These are phyloP conservation scores for Kwoniella shandongensis DNA, from an alignment of 768 basidiomycete genomes.

Conservation along the genomic window DNA sequence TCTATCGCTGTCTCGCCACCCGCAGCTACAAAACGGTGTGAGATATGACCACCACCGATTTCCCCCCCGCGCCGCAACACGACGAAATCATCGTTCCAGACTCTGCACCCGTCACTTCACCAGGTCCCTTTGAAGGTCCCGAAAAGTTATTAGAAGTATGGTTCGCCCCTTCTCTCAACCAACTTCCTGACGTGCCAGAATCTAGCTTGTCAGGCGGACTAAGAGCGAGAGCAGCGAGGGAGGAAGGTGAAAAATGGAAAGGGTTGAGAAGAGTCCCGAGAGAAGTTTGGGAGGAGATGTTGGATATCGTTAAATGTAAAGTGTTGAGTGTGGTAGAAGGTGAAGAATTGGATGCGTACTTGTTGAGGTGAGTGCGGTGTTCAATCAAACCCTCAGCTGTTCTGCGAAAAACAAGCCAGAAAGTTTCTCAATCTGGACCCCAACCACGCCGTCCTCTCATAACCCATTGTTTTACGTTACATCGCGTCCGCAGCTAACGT, in stretches of 20 bases:
- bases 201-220: conserved; percentile 1
- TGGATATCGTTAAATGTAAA: conserved; percentile 93
- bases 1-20: too few species aligned
- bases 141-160: conserved; percentile 96
- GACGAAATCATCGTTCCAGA: too few species aligned
- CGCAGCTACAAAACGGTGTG: too few species aligned
- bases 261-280: conserved; percentile 77
- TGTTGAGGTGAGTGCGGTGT: conserved; percentile 72
- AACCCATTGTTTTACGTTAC: too few species aligned
- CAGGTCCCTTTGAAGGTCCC: conserved; percentile 60
- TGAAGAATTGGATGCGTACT: conserved; percentile 88
- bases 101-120: conserved; percentile 5
- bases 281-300: conserved; percentile 91
- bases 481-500: too few species aligned
- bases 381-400: neutral
- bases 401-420: too few species aligned
- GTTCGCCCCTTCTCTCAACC: conserved; percentile 78
- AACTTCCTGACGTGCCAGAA: conserved; percentile 56
- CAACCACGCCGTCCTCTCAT: too few species aligned
- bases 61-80: too few species aligned
- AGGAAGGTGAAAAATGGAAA: conserved; percentile 56
- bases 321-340: conserved; percentile 88
- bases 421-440: too few species aligned
- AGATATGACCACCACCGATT: too few species aligned
- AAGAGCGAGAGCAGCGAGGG: conserved; percentile 30